phyloP scores from a whole-genome alignment of 805 yeast genomes.

The Metschnikowia similis region DNA sequence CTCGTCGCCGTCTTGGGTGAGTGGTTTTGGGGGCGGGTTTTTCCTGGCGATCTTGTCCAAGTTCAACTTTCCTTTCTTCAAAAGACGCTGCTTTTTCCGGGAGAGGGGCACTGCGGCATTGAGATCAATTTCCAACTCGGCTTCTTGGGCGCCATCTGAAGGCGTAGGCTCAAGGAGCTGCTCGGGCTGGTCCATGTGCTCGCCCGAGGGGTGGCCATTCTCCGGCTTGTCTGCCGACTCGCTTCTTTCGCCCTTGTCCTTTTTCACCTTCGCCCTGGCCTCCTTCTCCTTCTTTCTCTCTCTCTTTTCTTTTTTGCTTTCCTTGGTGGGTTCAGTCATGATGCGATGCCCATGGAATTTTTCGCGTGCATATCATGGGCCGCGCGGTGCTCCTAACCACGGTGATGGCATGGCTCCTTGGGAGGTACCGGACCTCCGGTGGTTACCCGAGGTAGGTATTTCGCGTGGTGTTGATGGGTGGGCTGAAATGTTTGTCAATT shows the following conservation, averaged over 20 bases:
- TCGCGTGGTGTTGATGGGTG: too few species aligned
- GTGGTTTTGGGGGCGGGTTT: conserved; percentile 39
- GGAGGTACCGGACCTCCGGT: too few species aligned
- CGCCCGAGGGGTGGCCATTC: too few species aligned
- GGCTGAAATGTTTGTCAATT: too few species aligned
- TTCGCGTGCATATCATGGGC: neutral
- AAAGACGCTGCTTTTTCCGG: conserved; percentile 81
- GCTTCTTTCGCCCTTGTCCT: neutral
- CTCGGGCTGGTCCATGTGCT: neutral
- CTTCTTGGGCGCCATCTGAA: neutral
- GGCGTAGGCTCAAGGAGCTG: too few species aligned
- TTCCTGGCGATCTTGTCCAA: conserved; percentile 48
- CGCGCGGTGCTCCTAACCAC: neutral
- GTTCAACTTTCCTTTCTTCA: conserved; percentile 77
- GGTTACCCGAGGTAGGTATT: too few species aligned
- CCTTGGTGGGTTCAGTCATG: conserved; percentile 13
- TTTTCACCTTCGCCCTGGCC: conserved; percentile 17
- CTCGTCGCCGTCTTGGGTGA: conserved; percentile 24
- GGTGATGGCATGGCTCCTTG: too few species aligned
- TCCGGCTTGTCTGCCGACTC: neutral
- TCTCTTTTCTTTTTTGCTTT: conserved; percentile 21
- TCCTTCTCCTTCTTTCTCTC: conserved; percentile 21
- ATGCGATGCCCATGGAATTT: conserved; percentile 12
- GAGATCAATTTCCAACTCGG: conserved; percentile 65
- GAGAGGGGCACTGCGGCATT: conserved; percentile 61